Evolutionary conservation across 192 early-diverging fungal species (phyloP), one percentile per base, ranked within the genome.

Genomic region (Coemansia sp.): DNA sequence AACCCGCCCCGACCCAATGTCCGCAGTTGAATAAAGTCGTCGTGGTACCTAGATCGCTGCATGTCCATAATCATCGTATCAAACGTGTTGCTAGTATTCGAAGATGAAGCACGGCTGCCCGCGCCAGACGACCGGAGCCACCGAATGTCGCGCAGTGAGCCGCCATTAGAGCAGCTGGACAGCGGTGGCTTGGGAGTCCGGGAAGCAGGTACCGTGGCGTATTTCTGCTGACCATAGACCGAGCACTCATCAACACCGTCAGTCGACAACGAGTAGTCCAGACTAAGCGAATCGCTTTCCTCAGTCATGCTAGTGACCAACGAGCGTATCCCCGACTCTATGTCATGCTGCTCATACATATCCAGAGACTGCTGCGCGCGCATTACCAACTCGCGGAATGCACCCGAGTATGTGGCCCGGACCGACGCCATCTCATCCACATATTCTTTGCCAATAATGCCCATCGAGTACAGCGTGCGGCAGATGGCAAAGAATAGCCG

Each of bases 1-100:
- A 97, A 99, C 3, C 95, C 97, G 46, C 97, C 97, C 61, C 89
- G 87, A 8, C 97, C 97, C 15, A 99, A 85, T 25, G 87, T 79
- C 12, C 83, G 72, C 12, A 96, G 66, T 76, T 97, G 91, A 11
- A 85, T 68, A 86, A 96, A 96, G 73, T 98, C 94, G 66, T 91
- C 88, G 34, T 82, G 70, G 77, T 95, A 98, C 11, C 94, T 86
- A 29, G 82, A 84, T 6, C 76, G 63, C 53, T 75, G 79, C 55
- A 70, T 69, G 25, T 82, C 79, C 66, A 82, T 73, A 14, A 82
- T 69, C 79, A 82, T 73, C 5, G 64, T 68, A 46, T 77, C 75
- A 42, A 77, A 77, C 1, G 75, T 68, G 46, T 29, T 67, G 59
- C 60, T 38, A 0, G 61, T 27, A 0, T 65, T 57, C 5, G 44